A percentile compares a stretch with the other conserved stretches of the same genome.
These are phyloP conservation scores for Acrodontium crateriforme DNA, from an alignment of 2,329 filamentous ascomycete genomes.

Conservation along the genomic window DNA sequence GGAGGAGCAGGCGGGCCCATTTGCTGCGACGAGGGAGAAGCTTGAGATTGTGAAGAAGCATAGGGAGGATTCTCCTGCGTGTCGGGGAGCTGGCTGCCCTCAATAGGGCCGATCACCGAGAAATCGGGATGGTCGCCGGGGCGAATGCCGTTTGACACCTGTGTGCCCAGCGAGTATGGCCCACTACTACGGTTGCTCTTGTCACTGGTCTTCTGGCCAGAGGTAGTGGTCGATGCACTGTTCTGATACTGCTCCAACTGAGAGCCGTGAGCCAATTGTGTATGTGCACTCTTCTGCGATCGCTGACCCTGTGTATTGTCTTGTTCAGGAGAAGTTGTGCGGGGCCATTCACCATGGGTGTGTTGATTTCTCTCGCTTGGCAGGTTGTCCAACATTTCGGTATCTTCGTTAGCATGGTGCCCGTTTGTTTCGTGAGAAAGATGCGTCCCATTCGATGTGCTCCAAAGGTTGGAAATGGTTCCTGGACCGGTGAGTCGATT, in stretches of 20 bases:
- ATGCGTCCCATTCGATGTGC: conserved; percentile 22
- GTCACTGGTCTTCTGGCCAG: conserved; percentile 67
- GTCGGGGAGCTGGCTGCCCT: conserved; percentile 47
- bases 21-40: conserved; percentile 21
- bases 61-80: conserved; percentile 39
- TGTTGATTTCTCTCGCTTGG: conserved; percentile 11
- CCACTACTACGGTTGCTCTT: conserved; percentile 46
- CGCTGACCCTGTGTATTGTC: conserved; percentile 39
- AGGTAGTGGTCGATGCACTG: conserved; percentile 77
- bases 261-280: conserved; percentile 44
- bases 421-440: conserved; percentile 27
- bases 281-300: conserved; percentile 51
- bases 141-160: conserved; percentile 51
- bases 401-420: conserved; percentile 26
- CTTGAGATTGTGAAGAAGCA: conserved; percentile 24
- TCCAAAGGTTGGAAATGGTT: conserved; percentile 46
- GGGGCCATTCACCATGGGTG: conserved; percentile 21
- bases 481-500: conserved; percentile 43
- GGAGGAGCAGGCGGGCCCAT: conserved; percentile 21
- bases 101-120: conserved; percentile 32
- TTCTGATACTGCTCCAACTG: conserved; percentile 55
- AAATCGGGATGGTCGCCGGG: conserved; percentile 42
- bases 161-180: conserved; percentile 50
- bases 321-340: conserved; percentile 12
- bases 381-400: conserved; percentile 32